Conservation (phyloP, 495 filamentous ascomycete genomes). For the Penicillium longicatenatum region DNA sequence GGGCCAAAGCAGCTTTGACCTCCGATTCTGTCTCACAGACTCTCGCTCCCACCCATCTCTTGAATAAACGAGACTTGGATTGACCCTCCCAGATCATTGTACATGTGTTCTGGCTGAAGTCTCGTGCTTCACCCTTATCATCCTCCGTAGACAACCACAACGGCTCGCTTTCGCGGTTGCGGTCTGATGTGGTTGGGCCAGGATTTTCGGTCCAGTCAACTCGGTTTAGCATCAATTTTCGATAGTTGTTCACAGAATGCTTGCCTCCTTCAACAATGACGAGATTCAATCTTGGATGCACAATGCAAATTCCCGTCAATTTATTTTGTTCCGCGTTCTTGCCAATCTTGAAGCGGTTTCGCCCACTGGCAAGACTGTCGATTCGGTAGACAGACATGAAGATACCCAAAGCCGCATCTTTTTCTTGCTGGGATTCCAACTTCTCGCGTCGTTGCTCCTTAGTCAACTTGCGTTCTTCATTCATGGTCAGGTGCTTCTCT, state of each 20-base stretch:
- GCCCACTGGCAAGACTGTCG: conserved; percentile 80
- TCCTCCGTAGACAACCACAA: conserved; percentile 78
- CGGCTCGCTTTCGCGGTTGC: conserved; percentile 60
- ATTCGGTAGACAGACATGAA: conserved; percentile 85
- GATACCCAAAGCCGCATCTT: conserved; percentile 84
- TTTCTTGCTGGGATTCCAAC: conserved; percentile 76
- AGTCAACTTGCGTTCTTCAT: conserved; percentile 86
- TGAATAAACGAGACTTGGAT: conserved; percentile 73
- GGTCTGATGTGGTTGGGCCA: conserved; percentile 62
- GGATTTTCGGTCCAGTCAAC: conserved; percentile 94
- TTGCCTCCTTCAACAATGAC: conserved; percentile 90
- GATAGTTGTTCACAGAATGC: conserved; percentile 77
- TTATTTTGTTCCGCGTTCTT: conserved; percentile 87
- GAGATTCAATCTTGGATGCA: conserved; percentile 83
- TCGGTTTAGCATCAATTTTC: conserved; percentile 87
- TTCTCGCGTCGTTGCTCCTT: conserved; percentile 91
- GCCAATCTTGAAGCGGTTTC: conserved; percentile 89
- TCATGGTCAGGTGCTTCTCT: conserved; percentile 70
- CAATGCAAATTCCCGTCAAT: conserved; percentile 83
- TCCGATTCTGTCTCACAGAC: conserved; percentile 86
- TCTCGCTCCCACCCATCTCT: conserved; percentile 76
- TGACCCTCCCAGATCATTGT: conserved; percentile 86
- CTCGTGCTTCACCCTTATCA: conserved; percentile 76
- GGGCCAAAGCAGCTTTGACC: conserved; percentile 76
- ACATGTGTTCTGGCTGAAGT: conserved; percentile 78